Evolutionary conservation across 2,329 filamentous ascomycete genomes (phyloP).

Genomic region (Alternaria tenuissima): DNA sequence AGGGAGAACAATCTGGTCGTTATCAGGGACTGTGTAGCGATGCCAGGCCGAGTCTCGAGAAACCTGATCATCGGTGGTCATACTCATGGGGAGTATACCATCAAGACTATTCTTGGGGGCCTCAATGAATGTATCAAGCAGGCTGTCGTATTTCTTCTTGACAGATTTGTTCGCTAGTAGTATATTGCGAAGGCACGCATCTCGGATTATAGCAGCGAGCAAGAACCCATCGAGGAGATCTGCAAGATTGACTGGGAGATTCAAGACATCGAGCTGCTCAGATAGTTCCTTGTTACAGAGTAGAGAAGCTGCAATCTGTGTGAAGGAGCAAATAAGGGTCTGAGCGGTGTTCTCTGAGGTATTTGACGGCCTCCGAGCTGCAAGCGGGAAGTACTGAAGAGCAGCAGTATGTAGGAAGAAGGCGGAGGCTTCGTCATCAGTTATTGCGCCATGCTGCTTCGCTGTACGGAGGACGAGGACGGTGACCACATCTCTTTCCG

Average conservation of each 20-base stretch:
- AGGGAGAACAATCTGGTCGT: constrained; percentile 5
- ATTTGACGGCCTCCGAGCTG: constrained; percentile 2
- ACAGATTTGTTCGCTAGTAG: constrained; percentile 9
- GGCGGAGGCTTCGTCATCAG: constrained; percentile 8
- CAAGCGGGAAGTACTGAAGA: constrained; percentile 10
- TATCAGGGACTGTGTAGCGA: constrained; percentile 4
- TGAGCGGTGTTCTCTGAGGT: not conserved
- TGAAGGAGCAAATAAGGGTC: constrained; percentile 3
- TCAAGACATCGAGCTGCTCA: constrained; percentile 11
- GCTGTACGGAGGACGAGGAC: constrained; percentile 8
- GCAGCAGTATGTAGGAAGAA: constrained; percentile 12
- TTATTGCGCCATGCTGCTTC: constrained; percentile 4
- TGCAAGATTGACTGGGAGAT: constrained; percentile 11
- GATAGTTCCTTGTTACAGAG: constrained; percentile 4
- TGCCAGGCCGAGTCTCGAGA: constrained; percentile 3
- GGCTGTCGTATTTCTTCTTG: constrained; percentile 7
- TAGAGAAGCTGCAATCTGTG: constrained; percentile 4
- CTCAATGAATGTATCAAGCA: constrained; percentile 3
- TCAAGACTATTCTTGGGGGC: constrained; percentile 2
- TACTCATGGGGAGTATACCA: constrained; percentile 3
- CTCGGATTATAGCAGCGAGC: constrained; percentile 5
- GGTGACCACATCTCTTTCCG: constrained; percentile 9
- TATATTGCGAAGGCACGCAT: constrained; percentile 8
- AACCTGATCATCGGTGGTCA: constrained; percentile 7
- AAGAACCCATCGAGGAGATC: constrained; percentile 13